Percentiles rank a stretch among this genome's conserved stretches.
Conservation (phyloP, 1,284 basidiomycete genomes). For the Ustilago nuda region DNA sequence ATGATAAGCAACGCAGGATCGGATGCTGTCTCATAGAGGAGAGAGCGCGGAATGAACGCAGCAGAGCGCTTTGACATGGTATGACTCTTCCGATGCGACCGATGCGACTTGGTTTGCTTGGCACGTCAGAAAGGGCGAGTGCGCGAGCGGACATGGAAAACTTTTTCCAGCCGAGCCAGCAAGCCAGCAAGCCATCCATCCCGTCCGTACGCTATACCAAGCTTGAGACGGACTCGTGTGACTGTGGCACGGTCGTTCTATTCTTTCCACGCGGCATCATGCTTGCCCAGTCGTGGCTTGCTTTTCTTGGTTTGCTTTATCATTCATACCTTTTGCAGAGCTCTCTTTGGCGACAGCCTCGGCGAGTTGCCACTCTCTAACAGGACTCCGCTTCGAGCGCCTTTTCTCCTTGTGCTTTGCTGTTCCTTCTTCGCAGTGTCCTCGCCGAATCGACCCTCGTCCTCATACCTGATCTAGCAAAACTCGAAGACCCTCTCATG, state of each 20-base stretch:
- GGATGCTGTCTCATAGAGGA: not conserved
- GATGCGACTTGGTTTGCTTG: constrained; percentile 21
- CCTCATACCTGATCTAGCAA: not conserved
- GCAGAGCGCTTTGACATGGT: not conserved
- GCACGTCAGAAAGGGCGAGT: constrained; percentile 28
- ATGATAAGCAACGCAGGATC: not conserved
- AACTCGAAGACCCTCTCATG: not conserved
- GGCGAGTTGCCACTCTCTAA: not conserved
- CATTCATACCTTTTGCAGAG: not conserved
- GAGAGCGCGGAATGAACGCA: not conserved
- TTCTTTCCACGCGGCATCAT: not conserved
- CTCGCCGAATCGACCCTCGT: too few relatives aligned
- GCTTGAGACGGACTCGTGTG: constrained; percentile 1
- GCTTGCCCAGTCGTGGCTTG: constrained; percentile 11
- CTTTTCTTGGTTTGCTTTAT: not conserved
- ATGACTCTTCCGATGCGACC: constrained; percentile 23
- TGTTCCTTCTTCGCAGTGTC: too few relatives aligned
- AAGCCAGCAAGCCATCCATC: not conserved
- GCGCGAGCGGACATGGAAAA: constrained; percentile 15
- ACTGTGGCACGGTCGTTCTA: not conserved
- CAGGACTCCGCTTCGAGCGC: not conserved
- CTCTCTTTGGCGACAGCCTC: not conserved
- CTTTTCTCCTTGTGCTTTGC: not conserved
- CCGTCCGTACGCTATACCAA: not conserved
- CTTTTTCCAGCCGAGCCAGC: not conserved